Evolutionary conservation across 208 protist species (phyloP).

Genomic region (Trichomonas gallinae): DNA sequence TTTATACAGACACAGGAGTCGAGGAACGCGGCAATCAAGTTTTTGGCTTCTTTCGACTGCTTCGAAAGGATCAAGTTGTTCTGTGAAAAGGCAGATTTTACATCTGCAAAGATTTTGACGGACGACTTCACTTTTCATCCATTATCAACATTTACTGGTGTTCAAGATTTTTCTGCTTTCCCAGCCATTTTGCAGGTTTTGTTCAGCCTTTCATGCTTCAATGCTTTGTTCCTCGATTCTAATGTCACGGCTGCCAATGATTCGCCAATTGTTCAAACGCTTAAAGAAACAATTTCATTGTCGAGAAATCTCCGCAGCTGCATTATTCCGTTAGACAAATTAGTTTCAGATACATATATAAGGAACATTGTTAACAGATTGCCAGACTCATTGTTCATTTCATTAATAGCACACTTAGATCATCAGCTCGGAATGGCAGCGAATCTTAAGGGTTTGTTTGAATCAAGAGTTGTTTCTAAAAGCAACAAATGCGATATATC

Average conservation of each 20-base stretch:
- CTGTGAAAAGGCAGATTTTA: background rate
- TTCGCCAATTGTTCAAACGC: background rate
- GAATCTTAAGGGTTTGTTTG: background rate
- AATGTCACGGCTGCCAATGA: background rate
- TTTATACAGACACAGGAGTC: background rate
- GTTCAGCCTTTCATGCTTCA: background rate
- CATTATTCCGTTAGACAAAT: background rate
- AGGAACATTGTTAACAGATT: background rate
- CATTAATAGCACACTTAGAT: background rate
- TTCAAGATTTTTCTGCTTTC: background rate
- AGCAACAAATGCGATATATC: background rate
- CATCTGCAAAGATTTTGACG: background rate
- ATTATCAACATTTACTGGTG: background rate
- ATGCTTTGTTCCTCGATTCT: background rate
- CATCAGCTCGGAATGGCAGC: background rate
- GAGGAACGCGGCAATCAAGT: background rate
- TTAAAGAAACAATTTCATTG: background rate
- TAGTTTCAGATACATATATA: background rate
- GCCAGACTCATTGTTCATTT: background rate
- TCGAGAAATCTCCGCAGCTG: background rate
- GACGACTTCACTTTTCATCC: background rate
- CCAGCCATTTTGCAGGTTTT: background rate
- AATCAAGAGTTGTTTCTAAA: background rate
- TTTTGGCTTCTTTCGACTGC: background rate
- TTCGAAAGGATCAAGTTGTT: background rate